These are phyloP conservation scores for Asterophora parasitica DNA, from an alignment of 768 basidiomycete genomes.

Conservation along the genomic window DNA sequence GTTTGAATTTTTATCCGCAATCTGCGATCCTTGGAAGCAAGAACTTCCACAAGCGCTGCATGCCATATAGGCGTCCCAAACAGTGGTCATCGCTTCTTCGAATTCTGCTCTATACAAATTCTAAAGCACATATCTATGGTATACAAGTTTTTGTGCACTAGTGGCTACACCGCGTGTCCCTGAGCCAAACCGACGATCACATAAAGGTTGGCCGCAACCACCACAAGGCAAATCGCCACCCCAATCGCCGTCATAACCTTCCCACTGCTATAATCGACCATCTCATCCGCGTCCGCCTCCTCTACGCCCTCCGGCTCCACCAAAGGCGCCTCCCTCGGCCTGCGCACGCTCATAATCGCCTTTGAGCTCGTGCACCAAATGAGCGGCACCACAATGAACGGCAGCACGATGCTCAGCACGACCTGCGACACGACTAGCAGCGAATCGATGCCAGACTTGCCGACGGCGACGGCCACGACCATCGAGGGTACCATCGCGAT, in stretches of 20 bases:
- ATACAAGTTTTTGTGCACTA: too few relatives aligned
- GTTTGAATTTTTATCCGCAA: too few relatives aligned
- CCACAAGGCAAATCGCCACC: constrained; percentile 55
- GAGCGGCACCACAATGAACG: constrained; percentile 78
- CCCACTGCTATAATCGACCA: constrained; percentile 63
- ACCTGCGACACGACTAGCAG: constrained; percentile 89
- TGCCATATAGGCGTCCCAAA: too few relatives aligned
- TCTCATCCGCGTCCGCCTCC: constrained; percentile 25
- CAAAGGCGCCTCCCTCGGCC: constrained; percentile 23
- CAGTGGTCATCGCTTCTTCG: too few relatives aligned
- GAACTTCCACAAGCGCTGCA: too few relatives aligned
- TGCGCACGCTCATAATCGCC: constrained; percentile 67
- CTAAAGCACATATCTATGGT: too few relatives aligned
- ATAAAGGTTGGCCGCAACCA: constrained; percentile 72
- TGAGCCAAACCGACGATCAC: constrained; percentile 56
- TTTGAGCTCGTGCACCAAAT: constrained; percentile 71
- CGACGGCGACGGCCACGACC: constrained; percentile 69
- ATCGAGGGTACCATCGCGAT: constrained; percentile 82
- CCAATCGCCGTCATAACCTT: constrained; percentile 47
- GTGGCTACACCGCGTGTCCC: too few relatives aligned
- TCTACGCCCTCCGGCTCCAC: constrained; percentile 9
- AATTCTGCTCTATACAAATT: too few relatives aligned
- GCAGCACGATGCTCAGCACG: constrained; percentile 74
- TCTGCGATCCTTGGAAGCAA: too few relatives aligned
- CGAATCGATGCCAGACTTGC: constrained; percentile 62